Evolutionary conservation across 1,284 basidiomycete genomes (phyloP), one percentile per base, ranked within the genome.

Genomic region (Microstroma glucosiphilum): DNA sequence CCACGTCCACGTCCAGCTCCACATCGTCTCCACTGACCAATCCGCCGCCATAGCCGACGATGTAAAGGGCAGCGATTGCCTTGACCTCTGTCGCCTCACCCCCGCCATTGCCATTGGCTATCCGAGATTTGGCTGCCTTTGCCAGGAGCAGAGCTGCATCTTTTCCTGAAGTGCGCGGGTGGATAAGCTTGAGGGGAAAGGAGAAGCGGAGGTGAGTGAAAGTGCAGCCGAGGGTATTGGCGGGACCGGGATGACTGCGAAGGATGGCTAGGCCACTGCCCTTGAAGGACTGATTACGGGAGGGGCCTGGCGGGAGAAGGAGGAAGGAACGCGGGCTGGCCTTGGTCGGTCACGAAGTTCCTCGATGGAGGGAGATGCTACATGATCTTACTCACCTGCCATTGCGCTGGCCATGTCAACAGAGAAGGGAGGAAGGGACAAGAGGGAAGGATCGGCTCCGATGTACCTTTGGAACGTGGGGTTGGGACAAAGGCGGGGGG

Each of bases 1-100:
- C 85, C 0, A 96, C 84, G 53, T 86, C 81, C 17, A 89, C 84
- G 19, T 82, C 78, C 2, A 96, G 80, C 55, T 84, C 80, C 43
- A 96, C 83, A 43, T 82, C 80, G 81, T 98, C 94, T 0, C 93
- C 93, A 6, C 88, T 86, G 30, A 98, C 90, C 4, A 97, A 84
- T 0, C 94, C 94, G 13, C 94, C 94, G 0, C 94, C 94, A 71
- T 97, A 97, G 23, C 87, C 87, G 59, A 96, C 81, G 30, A 91
- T 82, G 75, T 96, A 97, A 21, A 88, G 85, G 56, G 89, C 82
- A 6, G 86, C 87, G 15, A 92, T 83, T 21, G 82, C 68, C 37
- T 71, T 79, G 46, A 81, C 77, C 51, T 82, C 81, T 37, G 63
- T 25, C 49, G 84, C 57, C 0, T 61, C 57, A 19, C 13, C 49